Evolutionary conservation across 305 asterid species (phyloP).

Genomic region (Fraxinus dipetala): DNA sequence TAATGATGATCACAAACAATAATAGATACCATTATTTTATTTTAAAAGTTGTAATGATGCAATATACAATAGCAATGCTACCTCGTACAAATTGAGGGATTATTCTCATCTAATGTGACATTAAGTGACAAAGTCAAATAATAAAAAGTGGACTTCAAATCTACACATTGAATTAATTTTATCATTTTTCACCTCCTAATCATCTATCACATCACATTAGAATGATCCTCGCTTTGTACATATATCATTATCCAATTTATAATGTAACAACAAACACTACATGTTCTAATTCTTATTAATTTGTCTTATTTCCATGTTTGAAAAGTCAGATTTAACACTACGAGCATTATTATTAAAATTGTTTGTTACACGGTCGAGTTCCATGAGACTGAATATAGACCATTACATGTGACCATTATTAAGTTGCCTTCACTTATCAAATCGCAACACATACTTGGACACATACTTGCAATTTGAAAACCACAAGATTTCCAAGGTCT

Average conservation of each 20-base stretch:
- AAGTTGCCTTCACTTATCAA: not conserved
- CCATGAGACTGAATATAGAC: not conserved
- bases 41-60: not conserved
- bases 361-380: not conserved
- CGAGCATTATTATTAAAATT: not conserved
- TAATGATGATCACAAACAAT: not conserved
- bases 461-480: not conserved
- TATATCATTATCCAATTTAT: not conserved
- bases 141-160: not conserved
- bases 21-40: too few species aligned
- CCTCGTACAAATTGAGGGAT: not conserved
- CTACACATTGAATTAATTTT: not conserved
- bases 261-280: not conserved
- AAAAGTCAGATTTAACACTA: not conserved
- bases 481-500: not conserved
- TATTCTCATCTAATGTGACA: too few species aligned
- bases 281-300: not conserved
- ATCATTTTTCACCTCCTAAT: not conserved
- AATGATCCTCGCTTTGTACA: not conserved
- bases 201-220: not conserved
- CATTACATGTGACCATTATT: not conserved
- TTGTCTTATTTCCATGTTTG: not conserved
- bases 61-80: not conserved
- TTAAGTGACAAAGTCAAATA: too few species aligned
- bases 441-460: not conserved